A percentile compares a stretch with the other conserved stretches of the same genome.
Evolutionary conservation across 305 asterid genomes (phyloP).

Genomic region (Solanum hybrid): DNA sequence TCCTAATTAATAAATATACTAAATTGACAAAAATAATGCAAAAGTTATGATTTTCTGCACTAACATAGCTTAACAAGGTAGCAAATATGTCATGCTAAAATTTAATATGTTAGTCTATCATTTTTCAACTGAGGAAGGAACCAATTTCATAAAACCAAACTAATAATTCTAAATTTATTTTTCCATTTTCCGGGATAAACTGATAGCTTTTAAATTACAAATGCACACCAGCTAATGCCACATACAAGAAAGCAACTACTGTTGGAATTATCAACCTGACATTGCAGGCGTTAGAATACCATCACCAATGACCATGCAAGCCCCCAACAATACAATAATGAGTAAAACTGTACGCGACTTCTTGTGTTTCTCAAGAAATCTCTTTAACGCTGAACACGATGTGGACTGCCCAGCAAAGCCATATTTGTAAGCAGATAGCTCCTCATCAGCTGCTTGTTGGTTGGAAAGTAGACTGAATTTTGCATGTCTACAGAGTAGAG

Average conservation of each 20-base stretch:
- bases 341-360: conserved; percentile 54
- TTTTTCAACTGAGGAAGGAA: not conserved
- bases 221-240: not conserved
- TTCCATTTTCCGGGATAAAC: not conserved
- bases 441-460: conserved; percentile 99
- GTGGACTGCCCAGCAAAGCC: conserved; percentile 57
- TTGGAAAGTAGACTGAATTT: conserved; percentile 90
- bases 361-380: conserved; percentile 78
- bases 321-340: conserved; percentile 83
- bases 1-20: not conserved
- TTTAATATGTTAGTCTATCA: not conserved
- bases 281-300: conserved; percentile 94
- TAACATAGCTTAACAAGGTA: not conserved
- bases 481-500: conserved; percentile 92
- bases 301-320: conserved; percentile 95
- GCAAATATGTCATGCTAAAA: not conserved
- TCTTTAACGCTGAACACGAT: conserved; percentile 45
- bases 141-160: not conserved
- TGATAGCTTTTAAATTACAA: not conserved
- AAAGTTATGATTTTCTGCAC: not conserved
- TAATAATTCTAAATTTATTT: not conserved
- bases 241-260: not conserved
- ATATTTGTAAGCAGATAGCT: conserved; percentile 74
- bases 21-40: not conserved
- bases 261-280: conserved; percentile 47